Conservation (phyloP, 148 eudicot species). For the Arctostaphylos glauca region DNA sequence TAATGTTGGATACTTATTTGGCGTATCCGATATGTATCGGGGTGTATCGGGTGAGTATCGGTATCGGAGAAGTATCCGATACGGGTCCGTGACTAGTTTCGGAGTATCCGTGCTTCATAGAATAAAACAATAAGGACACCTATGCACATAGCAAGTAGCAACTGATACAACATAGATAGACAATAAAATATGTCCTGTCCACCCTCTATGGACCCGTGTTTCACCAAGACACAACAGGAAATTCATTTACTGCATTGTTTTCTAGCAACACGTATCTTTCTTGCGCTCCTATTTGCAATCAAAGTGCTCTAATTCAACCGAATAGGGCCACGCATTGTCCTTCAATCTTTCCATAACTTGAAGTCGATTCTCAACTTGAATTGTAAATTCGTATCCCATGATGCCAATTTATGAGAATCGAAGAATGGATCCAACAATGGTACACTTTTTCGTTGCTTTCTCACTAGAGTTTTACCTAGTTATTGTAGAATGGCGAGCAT, state of each 20-base stretch:
- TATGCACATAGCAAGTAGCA: background rate
- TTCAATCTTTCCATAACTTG: background rate
- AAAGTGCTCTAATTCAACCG: background rate
- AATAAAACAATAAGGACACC: background rate
- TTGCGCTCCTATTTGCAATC: background rate
- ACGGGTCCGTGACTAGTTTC: no score
- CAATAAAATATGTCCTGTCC: background rate
- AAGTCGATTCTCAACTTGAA: background rate
- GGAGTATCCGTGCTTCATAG: no score
- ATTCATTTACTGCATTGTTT: background rate
- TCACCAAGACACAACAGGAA: background rate
- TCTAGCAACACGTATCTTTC: background rate
- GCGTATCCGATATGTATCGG: no score
- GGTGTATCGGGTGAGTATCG: no score
- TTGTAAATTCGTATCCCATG: background rate
- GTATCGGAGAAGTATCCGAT: no score
- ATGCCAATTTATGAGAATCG: background rate
- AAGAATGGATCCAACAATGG: background rate
- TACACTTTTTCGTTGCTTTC: background rate
- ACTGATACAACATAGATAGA: background rate
- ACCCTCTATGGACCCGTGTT: background rate
- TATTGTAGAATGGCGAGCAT: background rate
- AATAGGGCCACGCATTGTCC: background rate
- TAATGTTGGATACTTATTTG: no score
- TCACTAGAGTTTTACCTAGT: background rate